Evolutionary conservation across 2,329 filamentous ascomycete species (phyloP), one percentile per base, ranked within the genome.

Genomic region (Ambrosiella xylebori): DNA sequence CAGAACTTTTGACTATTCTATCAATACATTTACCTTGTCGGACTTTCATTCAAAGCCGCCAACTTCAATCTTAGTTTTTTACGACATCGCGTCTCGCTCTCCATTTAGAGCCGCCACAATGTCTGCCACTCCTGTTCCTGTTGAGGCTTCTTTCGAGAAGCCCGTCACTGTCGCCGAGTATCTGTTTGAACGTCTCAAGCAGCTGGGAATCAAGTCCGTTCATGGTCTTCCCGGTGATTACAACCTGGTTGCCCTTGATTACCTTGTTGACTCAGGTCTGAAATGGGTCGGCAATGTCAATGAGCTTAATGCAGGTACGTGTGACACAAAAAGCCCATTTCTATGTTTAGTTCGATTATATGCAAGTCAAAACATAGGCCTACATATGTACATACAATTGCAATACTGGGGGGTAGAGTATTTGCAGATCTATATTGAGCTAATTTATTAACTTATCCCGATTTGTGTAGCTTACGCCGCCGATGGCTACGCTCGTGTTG

Each of bases 401-500:
- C 27, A 27, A 27, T 27, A 27, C 27, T 27, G 5, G 27, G 27
- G 3, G 27, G 27, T 27, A 27, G 27, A 27, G 27, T 27, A 27
- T 27, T 27, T 27, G 3, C 27, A 27, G 27, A 27, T 27, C 27
- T 4, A 27, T 27, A 27, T 27, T 27, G 27, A 27, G 27, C 27
- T 27, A 13, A 40, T 57, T 58, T 54, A 58, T 63, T 65, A 55
- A 63, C 63, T 61, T 59, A 64, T 60, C 53, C 45, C 41, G 41
- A 55, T 35, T 38, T 52, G 27, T 51, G 35, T 65, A 79, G 84
- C 82, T 15, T 89, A 89, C 65, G 85, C 85, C 36, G 84, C 86
- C n/a, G 86, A 89, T 70, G 86, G 85, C 27, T 89, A 89, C 66
- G 84, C 84, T 58, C 78, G 85, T 62, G 76, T 87, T 61, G 85